Evolutionary conservation across 2,329 filamentous ascomycete species (phyloP).

Genomic region (Lasiodiplodia hormozganensis): DNA sequence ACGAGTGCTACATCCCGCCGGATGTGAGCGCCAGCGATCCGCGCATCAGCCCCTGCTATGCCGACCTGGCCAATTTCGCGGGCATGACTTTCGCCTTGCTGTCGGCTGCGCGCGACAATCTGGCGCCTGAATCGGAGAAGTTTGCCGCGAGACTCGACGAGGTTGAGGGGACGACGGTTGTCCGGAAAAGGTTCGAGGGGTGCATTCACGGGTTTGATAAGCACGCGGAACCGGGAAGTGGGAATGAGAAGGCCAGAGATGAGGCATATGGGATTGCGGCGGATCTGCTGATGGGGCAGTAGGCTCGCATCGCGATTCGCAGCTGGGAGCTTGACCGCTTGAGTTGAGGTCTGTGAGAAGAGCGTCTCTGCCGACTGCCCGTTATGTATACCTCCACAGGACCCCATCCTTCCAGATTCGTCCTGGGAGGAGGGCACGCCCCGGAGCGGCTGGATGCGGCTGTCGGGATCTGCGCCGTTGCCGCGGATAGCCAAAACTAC

Average conservation of each 20-base stretch:
- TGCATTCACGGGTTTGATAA: conserved; percentile 51
- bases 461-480: background rate
- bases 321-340: too few species aligned
- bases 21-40: conserved; percentile 40
- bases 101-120: conserved; percentile 46
- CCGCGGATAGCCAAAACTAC: background rate
- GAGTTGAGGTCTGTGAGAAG: too few species aligned
- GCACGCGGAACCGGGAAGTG: conserved; percentile 37
- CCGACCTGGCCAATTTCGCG: conserved; percentile 36
- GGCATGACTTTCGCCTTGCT: conserved; percentile 40
- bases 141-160: conserved; percentile 40
- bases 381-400: background rate
- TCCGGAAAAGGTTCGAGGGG: conserved; percentile 38
- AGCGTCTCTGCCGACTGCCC: background rate
- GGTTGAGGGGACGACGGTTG: conserved; percentile 34
- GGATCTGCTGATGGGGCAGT: conserved; percentile 29
- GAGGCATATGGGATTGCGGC: conserved; percentile 42
- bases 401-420: background rate
- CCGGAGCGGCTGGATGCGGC: background rate
- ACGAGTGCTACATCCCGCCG: conserved; percentile 42
- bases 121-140: conserved; percentile 45
- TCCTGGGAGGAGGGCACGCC: background rate
- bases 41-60: conserved; percentile 45
- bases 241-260: conserved; percentile 38
- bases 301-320: background rate